Percentiles rank a stretch among this genome's conserved stretches.
These are phyloP conservation scores for Platanthera guangdongensis DNA, from an alignment of 106 monocot species.

Conservation along the genomic window DNA sequence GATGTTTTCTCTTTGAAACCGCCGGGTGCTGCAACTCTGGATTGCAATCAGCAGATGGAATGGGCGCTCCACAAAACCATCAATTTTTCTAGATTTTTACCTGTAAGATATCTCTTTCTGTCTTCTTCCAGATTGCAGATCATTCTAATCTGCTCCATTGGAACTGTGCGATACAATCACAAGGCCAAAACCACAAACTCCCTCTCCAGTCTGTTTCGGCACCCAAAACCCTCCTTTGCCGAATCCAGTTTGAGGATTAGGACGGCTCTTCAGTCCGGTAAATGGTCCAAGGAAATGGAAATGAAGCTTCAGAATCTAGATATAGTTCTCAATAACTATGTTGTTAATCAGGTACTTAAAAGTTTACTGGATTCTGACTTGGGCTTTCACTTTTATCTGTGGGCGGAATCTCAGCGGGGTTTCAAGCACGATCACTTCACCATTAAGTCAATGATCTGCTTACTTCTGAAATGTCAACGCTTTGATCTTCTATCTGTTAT, in stretches of 20 bases:
- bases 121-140: conserved; percentile 10
- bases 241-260: conserved; percentile 19
- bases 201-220: conserved; percentile 22
- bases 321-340: conserved; percentile 37
- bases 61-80: conserved; percentile 18
- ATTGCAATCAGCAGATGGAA: conserved; percentile 20
- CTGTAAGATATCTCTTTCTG: conserved; percentile 1
- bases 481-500: conserved; percentile 55
- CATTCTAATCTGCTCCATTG: conserved; percentile 8
- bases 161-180: not conserved
- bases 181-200: conserved; percentile 10
- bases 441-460: conserved; percentile 34
- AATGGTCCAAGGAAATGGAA: conserved; percentile 54
- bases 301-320: conserved; percentile 37
- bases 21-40: conserved; percentile 1
- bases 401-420: conserved; percentile 59
- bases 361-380: conserved; percentile 40
- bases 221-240: conserved; percentile 7
- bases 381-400: conserved; percentile 59
- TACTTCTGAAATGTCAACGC: conserved; percentile 50
- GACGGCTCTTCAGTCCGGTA: conserved; percentile 19
- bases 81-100: conserved; percentile 5
- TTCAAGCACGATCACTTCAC: conserved; percentile 68
- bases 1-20: conserved; percentile 15
- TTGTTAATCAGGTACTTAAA: conserved; percentile 65